These are phyloP conservation scores for Phycomyces nitens DNA, from an alignment of 192 early-diverging fungal genomes.

Conservation along the genomic window DNA sequence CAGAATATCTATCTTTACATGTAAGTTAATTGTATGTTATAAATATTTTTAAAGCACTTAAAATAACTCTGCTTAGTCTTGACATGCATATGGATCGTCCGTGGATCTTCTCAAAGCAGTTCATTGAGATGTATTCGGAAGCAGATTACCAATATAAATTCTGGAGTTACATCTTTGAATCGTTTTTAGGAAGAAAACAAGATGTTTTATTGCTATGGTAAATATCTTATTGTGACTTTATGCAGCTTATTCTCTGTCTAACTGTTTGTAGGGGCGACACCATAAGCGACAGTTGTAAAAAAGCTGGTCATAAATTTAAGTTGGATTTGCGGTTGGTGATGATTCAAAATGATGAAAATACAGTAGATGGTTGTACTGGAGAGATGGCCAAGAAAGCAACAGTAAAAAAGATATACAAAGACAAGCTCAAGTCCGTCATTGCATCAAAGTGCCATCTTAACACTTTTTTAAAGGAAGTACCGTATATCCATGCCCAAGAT, in stretches of 20 bases:
- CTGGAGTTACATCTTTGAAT: constrained; percentile 12
- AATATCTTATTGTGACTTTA: constrained; percentile 4
- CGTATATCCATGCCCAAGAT: constrained; percentile 12
- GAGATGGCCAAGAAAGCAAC: constrained; percentile 11
- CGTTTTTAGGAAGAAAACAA: constrained; percentile 12
- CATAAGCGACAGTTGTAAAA: constrained; percentile 3
- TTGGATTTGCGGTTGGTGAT: constrained; percentile 10
- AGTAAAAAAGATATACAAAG: constrained; percentile 4
- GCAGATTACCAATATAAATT: constrained; percentile 9
- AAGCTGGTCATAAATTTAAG: not conserved
- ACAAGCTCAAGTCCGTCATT: constrained; percentile 9
- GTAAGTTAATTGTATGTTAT: not conserved
- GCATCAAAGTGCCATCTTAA: constrained; percentile 13
- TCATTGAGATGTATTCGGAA: not conserved
- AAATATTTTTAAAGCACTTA: not conserved
- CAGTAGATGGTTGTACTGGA: constrained; percentile 4
- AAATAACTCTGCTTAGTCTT: not conserved
- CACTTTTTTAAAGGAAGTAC: constrained; percentile 10
- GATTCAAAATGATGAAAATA: constrained; percentile 3
- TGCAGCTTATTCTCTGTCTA: not conserved
- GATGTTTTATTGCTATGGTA: constrained; percentile 3
- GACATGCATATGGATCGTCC: not conserved
- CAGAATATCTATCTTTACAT: too few relatives aligned
- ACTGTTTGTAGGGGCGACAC: constrained; percentile 1
- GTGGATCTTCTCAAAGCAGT: constrained; percentile 8